Conservation (phyloP, 2,329 filamentous ascomycete genomes). For the Fusarium aywerte region DNA sequence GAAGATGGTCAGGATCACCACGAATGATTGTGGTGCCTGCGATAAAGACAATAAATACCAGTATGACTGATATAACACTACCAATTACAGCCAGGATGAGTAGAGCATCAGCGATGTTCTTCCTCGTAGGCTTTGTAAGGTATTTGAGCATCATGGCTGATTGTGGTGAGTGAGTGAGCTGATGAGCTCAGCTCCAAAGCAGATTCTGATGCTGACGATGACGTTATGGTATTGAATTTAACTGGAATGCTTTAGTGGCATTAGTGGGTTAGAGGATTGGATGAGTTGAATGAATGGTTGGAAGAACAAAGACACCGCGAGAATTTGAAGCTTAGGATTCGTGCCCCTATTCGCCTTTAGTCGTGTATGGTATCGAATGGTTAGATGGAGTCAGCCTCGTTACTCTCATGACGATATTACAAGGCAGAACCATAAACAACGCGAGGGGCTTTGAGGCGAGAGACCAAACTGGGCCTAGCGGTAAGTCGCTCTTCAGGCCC, state of each 20-base stretch:
- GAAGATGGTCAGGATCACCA: slow-evolving; percentile 27
- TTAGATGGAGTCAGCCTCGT: slow-evolving; percentile 28
- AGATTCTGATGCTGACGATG: slow-evolving; percentile 13
- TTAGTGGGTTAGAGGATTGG: not conserved
- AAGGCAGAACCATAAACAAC: slow-evolving; percentile 27
- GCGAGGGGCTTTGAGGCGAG: slow-evolving; percentile 19
- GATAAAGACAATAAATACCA: slow-evolving; percentile 36
- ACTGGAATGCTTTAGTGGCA: not conserved
- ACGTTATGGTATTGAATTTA: slow-evolving; percentile 9
- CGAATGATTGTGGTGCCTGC: slow-evolving; percentile 40
- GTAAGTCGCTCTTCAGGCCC: not conserved
- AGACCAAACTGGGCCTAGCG: slow-evolving; percentile 26
- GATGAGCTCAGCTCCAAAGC: slow-evolving; percentile 11
- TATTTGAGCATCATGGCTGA: slow-evolving; percentile 27
- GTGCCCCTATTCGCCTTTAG: slow-evolving; percentile 27
- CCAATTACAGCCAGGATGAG: slow-evolving; percentile 36
- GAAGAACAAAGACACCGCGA: not conserved
- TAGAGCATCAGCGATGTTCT: slow-evolving; percentile 31
- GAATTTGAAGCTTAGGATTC: slow-evolving; percentile 11
- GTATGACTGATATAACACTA: slow-evolving; percentile 36
- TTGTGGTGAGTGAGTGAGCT: slow-evolving; percentile 12
- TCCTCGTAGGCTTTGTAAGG: slow-evolving; percentile 31
- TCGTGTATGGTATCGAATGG: slow-evolving; percentile 11
- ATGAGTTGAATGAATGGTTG: not conserved
- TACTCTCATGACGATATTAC: slow-evolving; percentile 24